Evolutionary conservation across 2,329 filamentous ascomycete species (phyloP), one percentile per base, ranked within the genome.

Genomic region (Fusarium neocosmosporiellum): DNA sequence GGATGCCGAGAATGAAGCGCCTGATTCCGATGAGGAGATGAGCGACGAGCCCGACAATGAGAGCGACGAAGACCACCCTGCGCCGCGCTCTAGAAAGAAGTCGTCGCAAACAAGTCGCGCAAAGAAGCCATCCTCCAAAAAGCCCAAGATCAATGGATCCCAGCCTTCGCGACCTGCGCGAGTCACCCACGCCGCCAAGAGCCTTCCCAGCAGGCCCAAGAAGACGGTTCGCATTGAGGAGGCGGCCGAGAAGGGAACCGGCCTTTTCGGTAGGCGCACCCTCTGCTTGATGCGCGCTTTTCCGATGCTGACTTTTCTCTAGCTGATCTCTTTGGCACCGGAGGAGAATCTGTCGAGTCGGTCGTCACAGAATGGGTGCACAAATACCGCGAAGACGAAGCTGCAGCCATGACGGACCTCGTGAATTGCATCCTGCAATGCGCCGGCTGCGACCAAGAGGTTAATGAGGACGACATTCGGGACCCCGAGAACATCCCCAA

Each of bases 401-500:
- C 86, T 18, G 83, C 81, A 31, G 89, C 90, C 13, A 83, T 92
- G 71, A 86, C 87, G 18, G 90, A 92, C 57, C 83, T 93, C 63
- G 87, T 93, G 75, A 93, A 92, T 81, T 91, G 90, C 73, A 87
- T 92, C 37, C 82, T 93, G 39, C 88, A 89, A 77, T 89, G 93
- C 70, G 91, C 95, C 20, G 96, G 96, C 33, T 97, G 95, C 80
- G 90, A 94, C 63, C 87, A 94, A 62, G 89, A 93, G 74, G 90
- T 99, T 63, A 93, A 92, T 11, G 88, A 90, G 41, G 91, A 96
- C 79, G 95, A 98, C 80, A 94, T 98, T 72, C 91, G 92, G 73
- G 96, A 99, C 80, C 91, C 94, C 9, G 96, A 99, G 80, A 95
- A 96, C 78, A 94, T 92, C 55, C 90, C 93, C 20, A 91, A 91